Conservation (phyloP, 1,284 basidiomycete genomes). For the Fomes fomentarius region DNA sequence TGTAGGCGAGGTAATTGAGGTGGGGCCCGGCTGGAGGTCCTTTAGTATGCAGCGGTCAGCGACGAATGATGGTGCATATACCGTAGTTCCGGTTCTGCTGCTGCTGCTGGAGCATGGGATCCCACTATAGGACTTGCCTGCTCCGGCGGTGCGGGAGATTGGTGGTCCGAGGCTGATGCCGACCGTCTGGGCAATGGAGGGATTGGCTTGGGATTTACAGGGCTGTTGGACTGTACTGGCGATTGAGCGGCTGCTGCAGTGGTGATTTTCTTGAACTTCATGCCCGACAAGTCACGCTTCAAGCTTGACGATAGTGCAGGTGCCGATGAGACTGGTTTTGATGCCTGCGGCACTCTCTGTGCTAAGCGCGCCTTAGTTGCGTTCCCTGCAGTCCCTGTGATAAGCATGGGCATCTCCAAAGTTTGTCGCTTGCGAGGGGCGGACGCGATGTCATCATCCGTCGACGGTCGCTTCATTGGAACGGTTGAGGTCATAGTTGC, state of each 20-base stretch:
- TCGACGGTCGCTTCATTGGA: constrained; percentile 19
- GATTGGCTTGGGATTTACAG: neutral
- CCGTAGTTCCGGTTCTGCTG: neutral
- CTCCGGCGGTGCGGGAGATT: constrained; percentile 6
- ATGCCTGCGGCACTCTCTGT: constrained; percentile 10
- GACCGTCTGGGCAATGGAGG: constrained; percentile 14
- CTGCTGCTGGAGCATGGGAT: neutral
- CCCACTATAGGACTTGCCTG: neutral
- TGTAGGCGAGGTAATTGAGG: constrained; percentile 34
- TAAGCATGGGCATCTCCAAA: constrained; percentile 24
- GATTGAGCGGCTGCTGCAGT: constrained; percentile 2
- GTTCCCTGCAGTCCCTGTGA: constrained; percentile 22
- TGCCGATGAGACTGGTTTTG: neutral
- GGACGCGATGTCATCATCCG: constrained; percentile 4
- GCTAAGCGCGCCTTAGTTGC: constrained; percentile 30
- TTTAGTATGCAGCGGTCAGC: too few species aligned
- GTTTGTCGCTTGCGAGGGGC: constrained; percentile 23
- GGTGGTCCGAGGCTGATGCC: constrained; percentile 3
- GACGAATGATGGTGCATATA: too few species aligned
- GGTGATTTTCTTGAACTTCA: constrained; percentile 29
- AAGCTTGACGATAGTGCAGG: neutral
- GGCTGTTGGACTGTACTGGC: constrained; percentile 7
- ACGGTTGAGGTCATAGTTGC: neutral
- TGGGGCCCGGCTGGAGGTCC: neutral
- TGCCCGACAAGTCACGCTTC: constrained; percentile 11